Evolutionary conservation across 225 moss, liverwort and hornwort species (phyloP).

Genomic region (Pseudisothecium myosuroides): DNA sequence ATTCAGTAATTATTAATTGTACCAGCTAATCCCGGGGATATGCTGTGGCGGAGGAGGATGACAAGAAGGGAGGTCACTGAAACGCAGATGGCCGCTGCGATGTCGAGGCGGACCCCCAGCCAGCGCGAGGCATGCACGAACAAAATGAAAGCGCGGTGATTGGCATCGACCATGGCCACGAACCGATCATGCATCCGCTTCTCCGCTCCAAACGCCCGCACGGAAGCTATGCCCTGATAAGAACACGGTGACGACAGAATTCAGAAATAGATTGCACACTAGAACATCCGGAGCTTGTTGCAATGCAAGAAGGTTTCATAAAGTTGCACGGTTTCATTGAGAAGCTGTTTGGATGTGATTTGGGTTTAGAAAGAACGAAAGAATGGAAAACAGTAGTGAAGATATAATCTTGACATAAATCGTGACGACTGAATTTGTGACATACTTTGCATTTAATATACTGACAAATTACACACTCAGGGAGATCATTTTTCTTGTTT

Average conservation of each 20-base stretch:
- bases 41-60: conserved; percentile 45
- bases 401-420: background rate
- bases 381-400: background rate
- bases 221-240: conserved; percentile 55
- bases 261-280: background rate
- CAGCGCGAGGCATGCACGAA: conserved; percentile 70
- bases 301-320: background rate
- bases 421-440: background rate
- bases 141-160: conserved; percentile 67
- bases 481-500: background rate
- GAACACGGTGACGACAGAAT: background rate
- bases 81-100: conserved; percentile 52
- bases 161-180: conserved; percentile 51
- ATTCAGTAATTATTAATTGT: background rate
- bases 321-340: background rate
- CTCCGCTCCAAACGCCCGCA: conserved; percentile 47
- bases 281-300: background rate
- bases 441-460: background rate
- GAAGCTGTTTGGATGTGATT: background rate
- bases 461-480: background rate
- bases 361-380: background rate
- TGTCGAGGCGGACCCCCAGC: conserved; percentile 82
- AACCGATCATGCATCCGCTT: conserved; percentile 56
- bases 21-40: conserved; percentile 71
- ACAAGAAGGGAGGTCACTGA: conserved; percentile 45